phyloP scores from a whole-genome alignment of 192 early-diverging fungal genomes.

The Mortierella antarctica region DNA sequence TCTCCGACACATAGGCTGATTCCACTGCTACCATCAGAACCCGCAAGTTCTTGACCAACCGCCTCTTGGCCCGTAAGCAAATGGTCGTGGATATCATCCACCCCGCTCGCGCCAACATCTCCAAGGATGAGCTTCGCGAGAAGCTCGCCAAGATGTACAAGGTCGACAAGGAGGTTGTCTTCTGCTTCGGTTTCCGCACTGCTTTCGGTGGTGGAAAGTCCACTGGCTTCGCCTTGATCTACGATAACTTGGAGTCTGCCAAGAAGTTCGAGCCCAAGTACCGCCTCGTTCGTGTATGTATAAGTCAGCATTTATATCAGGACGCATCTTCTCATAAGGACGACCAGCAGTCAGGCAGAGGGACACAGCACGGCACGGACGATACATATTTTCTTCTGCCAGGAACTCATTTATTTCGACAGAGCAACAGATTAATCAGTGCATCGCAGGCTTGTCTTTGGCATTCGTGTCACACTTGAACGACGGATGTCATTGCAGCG shows the following conservation, averaged over 20 bases:
- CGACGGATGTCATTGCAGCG: no score
- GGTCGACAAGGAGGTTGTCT: constrained; percentile 86
- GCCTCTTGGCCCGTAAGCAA: constrained; percentile 96
- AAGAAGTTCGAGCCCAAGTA: constrained; percentile 99
- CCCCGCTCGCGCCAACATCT: constrained; percentile 92
- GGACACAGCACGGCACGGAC: no score
- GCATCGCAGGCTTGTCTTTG: no score
- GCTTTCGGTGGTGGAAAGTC: constrained; percentile 97
- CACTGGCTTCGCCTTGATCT: constrained; percentile 95
- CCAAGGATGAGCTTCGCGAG: constrained; percentile 92
- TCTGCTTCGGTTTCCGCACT: constrained; percentile 96
- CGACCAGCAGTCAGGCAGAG: no score
- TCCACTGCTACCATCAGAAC: constrained; percentile 95
- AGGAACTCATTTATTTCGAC: no score
- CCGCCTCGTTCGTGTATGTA: constrained; percentile 84
- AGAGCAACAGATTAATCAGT: no score
- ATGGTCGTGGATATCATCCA: constrained; percentile 95
- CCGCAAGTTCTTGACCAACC: constrained; percentile 99
- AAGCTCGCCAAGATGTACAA: constrained; percentile 93
- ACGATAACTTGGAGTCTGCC: constrained; percentile 91
- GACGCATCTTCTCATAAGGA: no score
- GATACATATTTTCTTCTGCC: no score
- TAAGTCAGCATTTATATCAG: neutral
- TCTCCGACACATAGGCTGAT: constrained; percentile 70
- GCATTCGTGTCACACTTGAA: no score